Conservation (phyloP, 306 rosid genomes). For the Gynostemma pentaphyllum region DNA sequence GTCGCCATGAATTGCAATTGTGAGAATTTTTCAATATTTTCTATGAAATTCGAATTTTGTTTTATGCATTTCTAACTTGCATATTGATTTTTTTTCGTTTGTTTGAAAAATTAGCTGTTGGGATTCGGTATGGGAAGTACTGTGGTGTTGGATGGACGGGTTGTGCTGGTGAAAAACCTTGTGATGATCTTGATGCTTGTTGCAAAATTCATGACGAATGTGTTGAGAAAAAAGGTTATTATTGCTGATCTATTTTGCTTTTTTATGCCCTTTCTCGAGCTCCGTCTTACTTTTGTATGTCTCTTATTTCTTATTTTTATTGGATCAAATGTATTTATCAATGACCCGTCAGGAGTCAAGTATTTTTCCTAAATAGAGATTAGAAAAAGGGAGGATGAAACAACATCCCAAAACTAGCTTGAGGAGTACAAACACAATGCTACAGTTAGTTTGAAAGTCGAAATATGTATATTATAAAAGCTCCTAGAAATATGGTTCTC, state of each 20-base stretch:
- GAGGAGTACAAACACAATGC: no score
- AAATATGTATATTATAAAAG: no score
- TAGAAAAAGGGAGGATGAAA: no score
- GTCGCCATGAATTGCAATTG: constrained; percentile 47
- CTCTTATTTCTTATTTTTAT: not conserved
- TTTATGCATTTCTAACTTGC: not conserved
- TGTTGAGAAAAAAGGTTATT: constrained; percentile 51
- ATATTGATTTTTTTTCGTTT: not conserved
- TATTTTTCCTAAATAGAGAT: no score
- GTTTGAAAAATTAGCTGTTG: constrained; percentile 29
- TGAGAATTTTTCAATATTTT: constrained; percentile 21
- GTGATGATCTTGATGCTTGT: constrained; percentile 88
- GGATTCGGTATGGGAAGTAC: constrained; percentile 74
- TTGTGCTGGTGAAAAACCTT: constrained; percentile 75
- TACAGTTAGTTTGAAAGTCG: no score
- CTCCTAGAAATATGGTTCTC: no score
- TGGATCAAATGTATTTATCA: no score
- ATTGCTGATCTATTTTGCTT: not conserved
- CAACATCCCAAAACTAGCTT: no score
- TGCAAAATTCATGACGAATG: constrained; percentile 77
- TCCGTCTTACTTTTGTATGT: not conserved
- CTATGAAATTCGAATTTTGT: not conserved
- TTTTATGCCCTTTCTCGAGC: not conserved
- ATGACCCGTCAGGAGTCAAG: no score
- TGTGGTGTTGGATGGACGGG: constrained; percentile 81